Conservation (phyloP, 805 yeast species). For the Nakazawaea wickerhamii region DNA sequence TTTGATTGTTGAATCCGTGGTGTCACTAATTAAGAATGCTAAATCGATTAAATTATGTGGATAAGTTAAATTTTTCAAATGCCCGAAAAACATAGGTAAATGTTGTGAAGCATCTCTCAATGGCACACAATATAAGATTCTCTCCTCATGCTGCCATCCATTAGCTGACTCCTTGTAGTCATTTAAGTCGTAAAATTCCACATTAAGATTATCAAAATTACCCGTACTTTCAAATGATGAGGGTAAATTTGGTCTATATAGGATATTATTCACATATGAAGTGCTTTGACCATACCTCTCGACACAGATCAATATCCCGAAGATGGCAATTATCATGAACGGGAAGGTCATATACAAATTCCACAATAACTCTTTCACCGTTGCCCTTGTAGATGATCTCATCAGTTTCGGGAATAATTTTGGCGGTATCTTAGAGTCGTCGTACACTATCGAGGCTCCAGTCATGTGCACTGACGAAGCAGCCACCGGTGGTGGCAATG, state of each 20-base stretch:
- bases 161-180: conserved; percentile 58
- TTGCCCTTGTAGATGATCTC: background rate
- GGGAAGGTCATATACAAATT: conserved; percentile 8
- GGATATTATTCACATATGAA: background rate
- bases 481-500: background rate
- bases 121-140: conserved; percentile 83
- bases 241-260: conserved; percentile 32
- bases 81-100: conserved; percentile 82
- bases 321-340: conserved; percentile 6
- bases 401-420: conserved; percentile 1
- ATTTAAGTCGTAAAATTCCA: conserved; percentile 68
- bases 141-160: conserved; percentile 78
- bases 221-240: conserved; percentile 23
- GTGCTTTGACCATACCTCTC: background rate
- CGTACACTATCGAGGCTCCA: background rate
- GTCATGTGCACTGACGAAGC: background rate
- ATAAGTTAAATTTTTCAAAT: conserved; percentile 73
- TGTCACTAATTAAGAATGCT: conserved; percentile 83
- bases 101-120: conserved; percentile 89
- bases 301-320: background rate
- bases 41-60: conserved; percentile 81
- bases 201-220: conserved; percentile 30
- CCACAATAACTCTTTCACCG: conserved; percentile 1
- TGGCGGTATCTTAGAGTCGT: background rate
- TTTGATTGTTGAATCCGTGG: conserved; percentile 81